Conservation (phyloP, 768 basidiomycete species). For the Calocybe gangraenosa region DNA sequence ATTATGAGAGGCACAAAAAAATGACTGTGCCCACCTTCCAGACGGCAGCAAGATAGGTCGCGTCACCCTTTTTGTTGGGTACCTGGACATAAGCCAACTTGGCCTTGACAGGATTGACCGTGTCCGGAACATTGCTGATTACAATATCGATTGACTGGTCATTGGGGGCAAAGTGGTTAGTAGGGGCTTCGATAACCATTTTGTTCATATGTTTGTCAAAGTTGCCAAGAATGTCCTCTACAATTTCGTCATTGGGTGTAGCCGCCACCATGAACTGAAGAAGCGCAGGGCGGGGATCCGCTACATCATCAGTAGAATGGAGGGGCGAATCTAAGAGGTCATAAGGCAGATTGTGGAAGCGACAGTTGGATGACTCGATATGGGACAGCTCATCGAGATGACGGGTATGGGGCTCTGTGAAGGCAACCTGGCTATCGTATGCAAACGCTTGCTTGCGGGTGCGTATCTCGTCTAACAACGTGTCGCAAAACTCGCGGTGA, state of each 20-base stretch:
- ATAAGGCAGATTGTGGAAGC: constrained; percentile 37
- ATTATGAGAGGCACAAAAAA: background rate
- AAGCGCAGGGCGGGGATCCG: constrained; percentile 54
- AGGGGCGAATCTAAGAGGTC: constrained; percentile 22
- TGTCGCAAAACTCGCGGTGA: constrained; percentile 52
- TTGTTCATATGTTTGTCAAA: constrained; percentile 46
- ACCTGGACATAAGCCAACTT: constrained; percentile 80
- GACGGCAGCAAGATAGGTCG: constrained; percentile 64
- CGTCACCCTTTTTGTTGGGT: constrained; percentile 55
- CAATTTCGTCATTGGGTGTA: constrained; percentile 47
- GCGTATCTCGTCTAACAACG: constrained; percentile 33
- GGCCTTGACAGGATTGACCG: constrained; percentile 79
- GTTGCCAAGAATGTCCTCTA: constrained; percentile 43
- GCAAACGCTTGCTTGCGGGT: constrained; percentile 22
- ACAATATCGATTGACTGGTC: constrained; percentile 34
- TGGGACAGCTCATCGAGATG: constrained; percentile 34
- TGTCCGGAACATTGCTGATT: constrained; percentile 65
- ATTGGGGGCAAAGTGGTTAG: constrained; percentile 41
- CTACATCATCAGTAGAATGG: constrained; percentile 21
- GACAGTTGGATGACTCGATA: constrained; percentile 56
- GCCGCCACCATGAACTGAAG: constrained; percentile 79
- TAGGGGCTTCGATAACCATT: constrained; percentile 38
- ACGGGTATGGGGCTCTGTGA: constrained; percentile 21
- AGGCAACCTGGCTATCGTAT: constrained; percentile 30
- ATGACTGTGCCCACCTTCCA: constrained; percentile 58